Evolutionary conservation across 306 rosid species (phyloP), one percentile per base, ranked within the genome.

Genomic region (Comarum palustre): DNA sequence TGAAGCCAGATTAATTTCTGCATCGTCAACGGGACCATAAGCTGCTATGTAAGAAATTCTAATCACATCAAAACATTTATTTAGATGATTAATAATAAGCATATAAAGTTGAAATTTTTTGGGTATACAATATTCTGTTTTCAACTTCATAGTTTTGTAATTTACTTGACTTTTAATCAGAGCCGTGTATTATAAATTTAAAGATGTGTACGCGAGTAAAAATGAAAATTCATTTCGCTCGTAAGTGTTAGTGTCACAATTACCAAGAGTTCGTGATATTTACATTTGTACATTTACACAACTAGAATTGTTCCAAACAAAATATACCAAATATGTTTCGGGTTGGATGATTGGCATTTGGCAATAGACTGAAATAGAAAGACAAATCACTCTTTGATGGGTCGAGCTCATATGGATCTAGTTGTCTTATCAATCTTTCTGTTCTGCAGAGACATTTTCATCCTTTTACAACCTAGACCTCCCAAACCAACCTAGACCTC

Each of bases 341-440:
- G 14, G 39, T 62, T 34, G 13, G 25, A 34, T 34, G 46, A 62
- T 34, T 62, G 46, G 68, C 68, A 34, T 62, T 32, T 62, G 64
- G 15, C 57, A 19, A 8, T 34, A 3, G 36, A 46, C 11, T 69
- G 8, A 27, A 10, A 19, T 34, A 27, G 13, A 75, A 52, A 41
- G 65, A 29, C 27, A 34, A 34, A 34, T 3, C 24, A 6, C 62
- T 29, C 65, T 46, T n/a, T 8, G 24, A 72, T 86, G 91, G 86
- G 86, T 82, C 87, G 89, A 27, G 73, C 86, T 31, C 83, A 72
- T 72, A 51, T 84, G 66, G 39, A 88, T 34, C 51, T 92, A 46
- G 2, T 87, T 2, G 93, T 83, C n/a, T 55, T 92, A 3, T 84
- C 92, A 9, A 78, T 90, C 69, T 70, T 84, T 75, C 87, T 88